phyloP scores from a whole-genome alignment of 2,329 filamentous ascomycete species.

The Epichloe scottii region DNA sequence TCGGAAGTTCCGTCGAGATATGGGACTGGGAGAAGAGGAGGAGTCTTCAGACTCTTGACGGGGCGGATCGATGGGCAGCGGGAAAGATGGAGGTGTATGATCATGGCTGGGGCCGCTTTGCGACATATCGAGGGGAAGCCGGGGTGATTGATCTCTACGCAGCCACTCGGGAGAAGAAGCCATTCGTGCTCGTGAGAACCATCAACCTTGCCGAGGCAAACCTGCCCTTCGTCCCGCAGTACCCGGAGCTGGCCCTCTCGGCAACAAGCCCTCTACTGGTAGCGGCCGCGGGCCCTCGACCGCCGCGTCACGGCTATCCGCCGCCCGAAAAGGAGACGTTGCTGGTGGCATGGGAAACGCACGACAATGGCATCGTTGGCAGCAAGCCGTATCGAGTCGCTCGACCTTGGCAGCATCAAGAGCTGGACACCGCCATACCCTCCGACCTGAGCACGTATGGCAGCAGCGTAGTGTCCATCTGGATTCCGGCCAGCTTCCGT shows the following conservation, averaged over 20 bases:
- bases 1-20: conserved; percentile 26
- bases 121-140: conserved; percentile 21
- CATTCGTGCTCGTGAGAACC: conserved; percentile 21
- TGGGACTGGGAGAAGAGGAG: conserved; percentile 28
- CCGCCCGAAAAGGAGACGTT: conserved; percentile 25
- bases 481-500: conserved; percentile 26
- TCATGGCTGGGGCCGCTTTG: conserved; percentile 20
- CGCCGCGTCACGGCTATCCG: conserved; percentile 23
- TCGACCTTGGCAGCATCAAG: conserved; percentile 24
- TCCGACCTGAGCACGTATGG: conserved; percentile 25
- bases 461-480: conserved; percentile 26
- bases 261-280: conserved; percentile 26
- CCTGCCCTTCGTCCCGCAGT: conserved; percentile 25
- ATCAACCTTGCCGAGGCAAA: conserved; percentile 23
- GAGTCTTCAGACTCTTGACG: conserved; percentile 24
- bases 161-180: conserved; percentile 22
- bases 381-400: conserved; percentile 24
- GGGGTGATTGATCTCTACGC: conserved; percentile 22
- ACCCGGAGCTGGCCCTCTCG: conserved; percentile 27
- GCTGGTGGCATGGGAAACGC: conserved; percentile 27
- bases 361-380: conserved; percentile 12
- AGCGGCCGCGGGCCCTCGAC: conserved; percentile 25
- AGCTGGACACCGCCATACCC: conserved; percentile 27
- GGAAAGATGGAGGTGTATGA: conserved; percentile 24
- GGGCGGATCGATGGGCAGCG: conserved; percentile 26